Conservation (phyloP, 1,139 yeast genomes). For the Eremothecium gossypii region DNA sequence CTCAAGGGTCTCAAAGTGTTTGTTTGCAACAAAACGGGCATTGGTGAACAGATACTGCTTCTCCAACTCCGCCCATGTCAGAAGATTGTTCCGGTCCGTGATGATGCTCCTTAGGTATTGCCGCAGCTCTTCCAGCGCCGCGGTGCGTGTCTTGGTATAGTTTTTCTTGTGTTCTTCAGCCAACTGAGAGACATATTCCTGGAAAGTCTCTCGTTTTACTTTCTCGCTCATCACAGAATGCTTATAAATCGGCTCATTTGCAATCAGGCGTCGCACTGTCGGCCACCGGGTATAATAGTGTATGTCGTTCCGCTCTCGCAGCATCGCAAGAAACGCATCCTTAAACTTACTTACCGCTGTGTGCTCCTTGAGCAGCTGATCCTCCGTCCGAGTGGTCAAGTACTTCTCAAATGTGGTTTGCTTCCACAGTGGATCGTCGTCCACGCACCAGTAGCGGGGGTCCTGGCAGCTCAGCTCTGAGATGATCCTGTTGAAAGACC, state of each 20-base stretch:
- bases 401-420: conserved; percentile 59
- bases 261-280: conserved; percentile 41
- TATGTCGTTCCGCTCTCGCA: conserved; percentile 36
- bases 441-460: conserved; percentile 61
- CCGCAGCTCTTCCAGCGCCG: conserved; percentile 46
- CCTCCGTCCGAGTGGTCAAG: conserved; percentile 44
- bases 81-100: conserved; percentile 12
- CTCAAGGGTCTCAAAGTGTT: conserved; percentile 43
- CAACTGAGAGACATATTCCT: conserved; percentile 40
- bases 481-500: conserved; percentile 69
- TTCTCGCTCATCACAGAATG: conserved; percentile 53
- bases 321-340: conserved; percentile 42
- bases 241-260: conserved; percentile 59
- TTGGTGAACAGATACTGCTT: conserved; percentile 36
- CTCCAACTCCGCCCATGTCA: conserved; percentile 21
- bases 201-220: conserved; percentile 45
- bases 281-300: conserved; percentile 60
- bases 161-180: conserved; percentile 33
- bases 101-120: conserved; percentile 34
- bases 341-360: conserved; percentile 47
- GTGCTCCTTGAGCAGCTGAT: conserved; percentile 45
- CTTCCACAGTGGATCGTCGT: conserved; percentile 49
- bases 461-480: conserved; percentile 44
- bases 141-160: conserved; percentile 32
- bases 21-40: conserved; percentile 48